These are phyloP conservation scores for Pseudogymnoascus sp. DNA, from an alignment of 2,329 filamentous ascomycete species.

Conservation along the genomic window DNA sequence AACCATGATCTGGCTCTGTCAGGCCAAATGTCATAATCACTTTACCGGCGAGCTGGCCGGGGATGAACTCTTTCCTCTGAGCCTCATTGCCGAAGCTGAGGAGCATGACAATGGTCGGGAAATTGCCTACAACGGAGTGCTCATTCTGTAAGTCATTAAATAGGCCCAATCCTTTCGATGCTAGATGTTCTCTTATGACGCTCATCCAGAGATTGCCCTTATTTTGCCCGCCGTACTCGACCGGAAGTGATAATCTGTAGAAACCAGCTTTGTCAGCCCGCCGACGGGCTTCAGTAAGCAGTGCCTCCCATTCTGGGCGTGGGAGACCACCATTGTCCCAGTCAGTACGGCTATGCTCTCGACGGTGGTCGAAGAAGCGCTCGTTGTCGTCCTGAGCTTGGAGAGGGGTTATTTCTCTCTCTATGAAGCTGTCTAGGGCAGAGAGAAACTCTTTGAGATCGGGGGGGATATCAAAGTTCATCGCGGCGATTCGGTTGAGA, in stretches of 20 bases:
- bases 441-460: constrained; percentile 42
- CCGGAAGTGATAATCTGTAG: constrained; percentile 51
- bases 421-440: constrained; percentile 51
- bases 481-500: constrained; percentile 24
- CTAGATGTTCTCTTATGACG: constrained; percentile 52
- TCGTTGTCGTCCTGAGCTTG: constrained; percentile 54
- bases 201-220: constrained; percentile 56
- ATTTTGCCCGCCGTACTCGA: constrained; percentile 44
- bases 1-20: constrained; percentile 55
- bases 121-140: constrained; percentile 55
- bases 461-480: constrained; percentile 50
- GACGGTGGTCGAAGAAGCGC: constrained; percentile 59
- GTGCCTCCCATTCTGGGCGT: constrained; percentile 49
- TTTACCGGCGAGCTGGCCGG: constrained; percentile 43
- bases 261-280: constrained; percentile 54
- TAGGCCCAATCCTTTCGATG: constrained; percentile 50
- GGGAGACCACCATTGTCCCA: constrained; percentile 46
- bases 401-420: constrained; percentile 44
- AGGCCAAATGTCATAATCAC: constrained; percentile 54
- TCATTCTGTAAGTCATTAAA: constrained; percentile 60
- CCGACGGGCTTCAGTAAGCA: constrained; percentile 41
- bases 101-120: constrained; percentile 56
- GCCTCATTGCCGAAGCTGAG: constrained; percentile 49
- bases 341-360: constrained; percentile 54
- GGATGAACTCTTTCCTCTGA: constrained; percentile 48